Conservation (phyloP, 306 rosid genomes). For the Inga oerstediana region DNA sequence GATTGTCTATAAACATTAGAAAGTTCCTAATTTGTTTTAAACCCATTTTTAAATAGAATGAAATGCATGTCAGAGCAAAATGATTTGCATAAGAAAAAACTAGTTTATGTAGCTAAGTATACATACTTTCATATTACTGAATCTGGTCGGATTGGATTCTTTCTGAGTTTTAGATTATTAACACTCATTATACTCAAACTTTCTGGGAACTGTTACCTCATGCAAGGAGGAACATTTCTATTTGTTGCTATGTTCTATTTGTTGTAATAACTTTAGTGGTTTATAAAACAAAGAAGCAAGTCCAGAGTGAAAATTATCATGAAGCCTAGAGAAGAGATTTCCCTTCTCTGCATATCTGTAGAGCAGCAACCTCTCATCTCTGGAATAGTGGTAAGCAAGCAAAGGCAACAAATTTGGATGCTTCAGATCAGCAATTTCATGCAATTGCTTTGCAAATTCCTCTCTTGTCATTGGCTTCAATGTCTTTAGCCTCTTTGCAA, state of each 20-base stretch:
- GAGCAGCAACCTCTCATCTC: constrained; percentile 67
- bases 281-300: neutral
- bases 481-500: constrained; percentile 73
- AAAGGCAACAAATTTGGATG: constrained; percentile 69
- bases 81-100: neutral
- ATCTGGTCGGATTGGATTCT: neutral
- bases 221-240: neutral
- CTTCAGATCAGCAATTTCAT: constrained; percentile 48
- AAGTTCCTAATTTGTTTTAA: too few species aligned
- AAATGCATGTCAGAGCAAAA: neutral
- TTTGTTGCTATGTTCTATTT: neutral
- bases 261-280: neutral
- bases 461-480: constrained; percentile 59
- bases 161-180: neutral
- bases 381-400: constrained; percentile 63
- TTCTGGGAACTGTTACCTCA: neutral
- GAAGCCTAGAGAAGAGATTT: constrained; percentile 62
- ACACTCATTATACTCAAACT: neutral
- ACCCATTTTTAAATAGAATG: too few species aligned
- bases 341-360: constrained; percentile 60
- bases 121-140: neutral
- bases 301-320: constrained; percentile 46
- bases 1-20: too few species aligned
- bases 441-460: constrained; percentile 55
- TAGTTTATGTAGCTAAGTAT: too few species aligned